phyloP scores from a whole-genome alignment of 2,329 filamentous ascomycete genomes.

The Aspergillus caelatus region DNA sequence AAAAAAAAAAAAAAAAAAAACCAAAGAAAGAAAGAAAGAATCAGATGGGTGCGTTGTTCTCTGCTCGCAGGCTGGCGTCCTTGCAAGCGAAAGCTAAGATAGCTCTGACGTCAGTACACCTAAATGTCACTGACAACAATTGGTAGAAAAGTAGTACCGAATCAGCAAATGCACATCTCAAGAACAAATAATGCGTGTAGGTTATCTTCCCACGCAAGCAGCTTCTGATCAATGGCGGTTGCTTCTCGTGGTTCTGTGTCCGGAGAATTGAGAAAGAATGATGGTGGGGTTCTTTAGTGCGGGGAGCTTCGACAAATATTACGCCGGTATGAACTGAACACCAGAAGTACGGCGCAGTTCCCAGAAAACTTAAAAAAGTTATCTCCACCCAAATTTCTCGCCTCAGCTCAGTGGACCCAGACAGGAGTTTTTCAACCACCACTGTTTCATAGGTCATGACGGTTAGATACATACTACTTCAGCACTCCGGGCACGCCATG shows the following conservation, averaged over 20 bases:
- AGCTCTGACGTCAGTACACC: slow-evolving; percentile 8
- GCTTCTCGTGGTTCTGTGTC: neutral
- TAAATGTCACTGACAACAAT: neutral
- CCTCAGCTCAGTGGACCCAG: neutral
- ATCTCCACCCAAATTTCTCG: neutral
- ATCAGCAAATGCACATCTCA: neutral
- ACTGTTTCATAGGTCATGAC: neutral
- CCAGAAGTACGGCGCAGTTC: neutral
- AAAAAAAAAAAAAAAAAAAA: too few species aligned
- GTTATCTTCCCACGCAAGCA: neutral
- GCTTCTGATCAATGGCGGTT: neutral
- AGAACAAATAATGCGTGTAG: neutral
- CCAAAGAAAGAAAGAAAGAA: too few species aligned
- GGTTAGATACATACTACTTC: neutral
- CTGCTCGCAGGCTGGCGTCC: neutral
- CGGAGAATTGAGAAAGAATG: neutral
- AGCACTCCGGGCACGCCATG: neutral
- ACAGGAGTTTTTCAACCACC: neutral
- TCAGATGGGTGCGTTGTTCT: neutral
- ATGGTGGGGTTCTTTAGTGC: slow-evolving; percentile 9
- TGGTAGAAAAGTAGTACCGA: neutral
- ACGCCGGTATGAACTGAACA: neutral
- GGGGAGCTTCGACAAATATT: neutral
- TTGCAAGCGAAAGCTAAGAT: neutral
- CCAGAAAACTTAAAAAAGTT: neutral